phyloP scores from a whole-genome alignment of 768 basidiomycete species.

The Strobilomyces confusus region DNA sequence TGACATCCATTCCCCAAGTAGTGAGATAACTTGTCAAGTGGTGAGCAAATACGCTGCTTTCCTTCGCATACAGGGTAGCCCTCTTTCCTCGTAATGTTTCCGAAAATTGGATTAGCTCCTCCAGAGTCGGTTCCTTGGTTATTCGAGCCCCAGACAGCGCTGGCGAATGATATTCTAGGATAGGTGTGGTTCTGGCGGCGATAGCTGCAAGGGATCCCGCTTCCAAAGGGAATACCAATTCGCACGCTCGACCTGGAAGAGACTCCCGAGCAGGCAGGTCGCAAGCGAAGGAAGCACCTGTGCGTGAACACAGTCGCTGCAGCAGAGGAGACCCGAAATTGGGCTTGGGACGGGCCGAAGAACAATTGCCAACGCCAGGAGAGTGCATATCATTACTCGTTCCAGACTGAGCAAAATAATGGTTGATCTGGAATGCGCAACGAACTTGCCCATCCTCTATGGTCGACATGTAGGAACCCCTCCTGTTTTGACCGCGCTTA shows the following conservation, averaged over 20 bases:
- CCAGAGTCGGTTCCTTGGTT: constrained; percentile 71
- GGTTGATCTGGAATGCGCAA: constrained; percentile 57
- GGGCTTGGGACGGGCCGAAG: constrained; percentile 31
- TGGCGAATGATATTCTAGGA: constrained; percentile 46
- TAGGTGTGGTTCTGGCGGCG: constrained; percentile 36
- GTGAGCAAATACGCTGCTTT: constrained; percentile 86
- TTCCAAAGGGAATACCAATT: constrained; percentile 62
- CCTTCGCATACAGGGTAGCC: constrained; percentile 79
- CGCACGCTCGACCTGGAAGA: constrained; percentile 53
- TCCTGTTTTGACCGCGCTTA: constrained; percentile 20
- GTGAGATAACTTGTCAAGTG: constrained; percentile 92
- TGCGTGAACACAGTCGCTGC: constrained; percentile 55
- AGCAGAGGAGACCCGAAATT: constrained; percentile 52
- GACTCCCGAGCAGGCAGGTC: constrained; percentile 42
- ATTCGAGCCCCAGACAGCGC: constrained; percentile 48
- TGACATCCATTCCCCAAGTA: constrained; percentile 93
- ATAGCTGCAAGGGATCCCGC: constrained; percentile 48
- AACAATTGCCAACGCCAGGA: constrained; percentile 8
- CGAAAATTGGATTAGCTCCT: constrained; percentile 74
- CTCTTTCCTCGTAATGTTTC: constrained; percentile 80
- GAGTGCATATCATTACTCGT: constrained; percentile 7
- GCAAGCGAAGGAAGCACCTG: constrained; percentile 43
- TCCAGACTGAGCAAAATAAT: constrained; percentile 37
- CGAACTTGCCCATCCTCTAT: constrained; percentile 39
- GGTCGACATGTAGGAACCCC: constrained; percentile 23